These are phyloP conservation scores for Aschersonia sp. DNA, from an alignment of 2,329 filamentous ascomycete genomes.

Conservation along the genomic window DNA sequence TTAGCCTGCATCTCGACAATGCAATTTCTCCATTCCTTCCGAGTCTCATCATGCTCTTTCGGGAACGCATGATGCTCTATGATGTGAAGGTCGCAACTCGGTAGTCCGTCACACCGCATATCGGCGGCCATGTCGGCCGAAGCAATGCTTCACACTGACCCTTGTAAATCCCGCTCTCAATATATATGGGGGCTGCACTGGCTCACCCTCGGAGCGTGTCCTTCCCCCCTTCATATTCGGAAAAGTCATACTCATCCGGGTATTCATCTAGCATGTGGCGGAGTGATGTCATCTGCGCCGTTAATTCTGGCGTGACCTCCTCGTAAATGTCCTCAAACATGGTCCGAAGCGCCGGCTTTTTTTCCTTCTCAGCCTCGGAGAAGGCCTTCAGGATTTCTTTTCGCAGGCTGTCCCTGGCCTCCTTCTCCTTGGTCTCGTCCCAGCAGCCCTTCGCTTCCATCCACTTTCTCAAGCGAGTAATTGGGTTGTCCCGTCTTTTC, in stretches of 20 bases:
- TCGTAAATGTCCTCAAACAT: conserved; percentile 90
- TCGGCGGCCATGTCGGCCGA: too few species aligned
- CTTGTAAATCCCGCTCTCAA: too few species aligned
- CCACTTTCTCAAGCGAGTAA: conserved; percentile 77
- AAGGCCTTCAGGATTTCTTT: conserved; percentile 77
- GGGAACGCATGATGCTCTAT: too few species aligned
- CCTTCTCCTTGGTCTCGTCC: conserved; percentile 72
- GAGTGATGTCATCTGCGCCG: conserved; percentile 57
- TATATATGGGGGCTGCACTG: background rate
- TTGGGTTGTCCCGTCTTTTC: conserved; percentile 82
- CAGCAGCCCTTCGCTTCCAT: conserved; percentile 73
- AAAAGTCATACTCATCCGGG: conserved; percentile 81
- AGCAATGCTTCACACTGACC: too few species aligned
- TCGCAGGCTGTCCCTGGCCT: conserved; percentile 47
- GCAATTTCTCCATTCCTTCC: too few species aligned
- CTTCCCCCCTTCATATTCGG: conserved; percentile 60
- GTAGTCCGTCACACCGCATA: too few species aligned
- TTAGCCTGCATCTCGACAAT: too few species aligned
- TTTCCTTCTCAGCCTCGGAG: conserved; percentile 65
- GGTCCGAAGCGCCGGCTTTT: conserved; percentile 55
- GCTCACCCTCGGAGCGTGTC: conserved; percentile 37
- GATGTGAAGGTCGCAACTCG: too few species aligned
- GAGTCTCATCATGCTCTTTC: too few species aligned
- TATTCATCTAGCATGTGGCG: conserved; percentile 70
- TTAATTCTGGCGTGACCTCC: conserved; percentile 65